Evolutionary conservation across 257 asterid genomes (phyloP).

Genomic region (Nicotiana knightiana): DNA sequence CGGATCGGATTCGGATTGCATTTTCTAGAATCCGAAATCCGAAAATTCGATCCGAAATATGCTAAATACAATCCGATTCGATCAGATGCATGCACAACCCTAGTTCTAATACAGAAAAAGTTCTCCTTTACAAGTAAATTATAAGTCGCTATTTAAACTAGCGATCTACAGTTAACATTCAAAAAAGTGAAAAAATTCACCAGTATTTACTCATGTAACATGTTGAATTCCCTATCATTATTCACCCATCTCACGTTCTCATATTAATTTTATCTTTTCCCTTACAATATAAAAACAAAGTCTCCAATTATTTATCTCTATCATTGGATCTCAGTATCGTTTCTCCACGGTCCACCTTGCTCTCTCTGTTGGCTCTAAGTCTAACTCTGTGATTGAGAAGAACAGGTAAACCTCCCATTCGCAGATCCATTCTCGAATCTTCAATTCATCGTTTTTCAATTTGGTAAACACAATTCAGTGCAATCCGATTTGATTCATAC

Average conservation of each 20-base stretch:
- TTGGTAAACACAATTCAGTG: neutral
- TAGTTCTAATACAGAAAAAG: too few species aligned
- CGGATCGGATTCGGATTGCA: too few species aligned
- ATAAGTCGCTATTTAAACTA: too few species aligned
- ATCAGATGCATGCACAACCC: too few species aligned
- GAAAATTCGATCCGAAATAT: too few species aligned
- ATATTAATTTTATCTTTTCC: neutral
- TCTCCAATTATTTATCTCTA: neutral
- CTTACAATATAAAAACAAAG: neutral
- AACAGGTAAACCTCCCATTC: neutral
- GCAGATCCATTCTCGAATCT: slow-evolving; percentile 7
- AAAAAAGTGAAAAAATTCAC: neutral
- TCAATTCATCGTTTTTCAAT: neutral
- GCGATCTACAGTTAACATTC: too few species aligned
- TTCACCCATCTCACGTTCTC: neutral
- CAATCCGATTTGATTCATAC: neutral
- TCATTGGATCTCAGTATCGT: slow-evolving; percentile 11
- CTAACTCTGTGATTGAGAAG: neutral
- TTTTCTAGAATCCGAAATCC: too few species aligned
- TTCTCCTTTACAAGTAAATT: too few species aligned
- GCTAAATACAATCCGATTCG: too few species aligned
- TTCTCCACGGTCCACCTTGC: slow-evolving; percentile 13
- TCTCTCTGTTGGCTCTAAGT: neutral
- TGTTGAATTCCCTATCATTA: neutral
- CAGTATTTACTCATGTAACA: neutral